Evolutionary conservation across 78 protist genomes (phyloP).

Genomic region (Dictyostelium purpureum): DNA sequence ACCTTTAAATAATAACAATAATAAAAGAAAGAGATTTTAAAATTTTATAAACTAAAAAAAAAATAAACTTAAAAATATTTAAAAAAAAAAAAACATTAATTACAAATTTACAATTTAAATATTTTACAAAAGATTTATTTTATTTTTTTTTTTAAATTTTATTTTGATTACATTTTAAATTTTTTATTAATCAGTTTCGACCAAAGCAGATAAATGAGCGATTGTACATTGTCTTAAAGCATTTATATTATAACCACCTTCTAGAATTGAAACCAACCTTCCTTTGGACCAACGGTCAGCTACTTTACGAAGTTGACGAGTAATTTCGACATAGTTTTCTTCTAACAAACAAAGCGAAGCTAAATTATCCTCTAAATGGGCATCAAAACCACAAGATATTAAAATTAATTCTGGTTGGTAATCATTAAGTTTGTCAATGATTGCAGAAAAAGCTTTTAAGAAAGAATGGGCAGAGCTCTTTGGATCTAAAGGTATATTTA

Average conservation of each 20-base stretch:
- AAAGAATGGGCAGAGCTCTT: conserved; percentile 60
- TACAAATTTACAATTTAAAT: too few relatives aligned
- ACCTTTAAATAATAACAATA: not conserved
- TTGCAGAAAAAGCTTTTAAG: conserved; percentile 46
- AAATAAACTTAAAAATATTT: too few relatives aligned
- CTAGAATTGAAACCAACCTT: conserved; percentile 64
- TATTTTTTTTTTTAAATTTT: not conserved
- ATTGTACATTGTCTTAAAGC: conserved; percentile 72
- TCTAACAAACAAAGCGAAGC: conserved; percentile 54
- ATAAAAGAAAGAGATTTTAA: conserved; percentile 8
- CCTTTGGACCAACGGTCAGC: conserved; percentile 73
- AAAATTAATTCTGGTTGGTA: conserved; percentile 77
- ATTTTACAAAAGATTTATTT: too few relatives aligned
- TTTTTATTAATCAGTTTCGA: conserved; percentile 18
- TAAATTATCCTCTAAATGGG: conserved; percentile 58
- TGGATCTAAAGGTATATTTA: conserved; percentile 66
- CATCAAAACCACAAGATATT: conserved; percentile 80
- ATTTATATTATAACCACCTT: conserved; percentile 74
- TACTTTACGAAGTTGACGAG: conserved; percentile 26
- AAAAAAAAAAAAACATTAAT: not conserved
- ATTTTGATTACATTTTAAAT: too few relatives aligned
- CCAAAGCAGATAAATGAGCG: conserved; percentile 61
- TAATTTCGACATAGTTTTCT: conserved; percentile 60
- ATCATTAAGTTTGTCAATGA: conserved; percentile 62
- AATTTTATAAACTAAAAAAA: too few relatives aligned